These are phyloP conservation scores for Amanita rimosa DNA, from an alignment of 768 basidiomycete species.

Conservation along the genomic window DNA sequence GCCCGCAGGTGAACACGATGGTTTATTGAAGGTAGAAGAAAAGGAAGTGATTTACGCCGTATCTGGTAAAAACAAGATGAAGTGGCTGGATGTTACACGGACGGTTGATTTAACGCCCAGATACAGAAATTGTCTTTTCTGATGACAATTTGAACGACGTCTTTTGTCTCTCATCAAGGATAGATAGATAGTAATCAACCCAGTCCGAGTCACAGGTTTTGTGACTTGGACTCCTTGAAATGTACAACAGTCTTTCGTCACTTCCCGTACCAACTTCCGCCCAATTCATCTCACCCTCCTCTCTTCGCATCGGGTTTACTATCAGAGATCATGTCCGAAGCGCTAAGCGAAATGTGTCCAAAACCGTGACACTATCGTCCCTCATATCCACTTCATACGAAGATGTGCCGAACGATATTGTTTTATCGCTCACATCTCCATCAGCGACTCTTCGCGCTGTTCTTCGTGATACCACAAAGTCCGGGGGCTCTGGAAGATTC, in stretches of 20 bases:
- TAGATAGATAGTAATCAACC: no score
- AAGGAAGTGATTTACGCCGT: no score
- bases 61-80: no score
- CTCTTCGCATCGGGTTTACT: conserved; percentile 32
- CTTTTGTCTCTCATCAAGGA: no score
- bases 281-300: conserved; percentile 20
- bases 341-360: conserved; percentile 30
- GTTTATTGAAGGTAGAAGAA: no score
- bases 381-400: conserved; percentile 17
- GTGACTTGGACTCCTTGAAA: no score
- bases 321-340: conserved; percentile 42
- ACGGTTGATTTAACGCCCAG: no score
- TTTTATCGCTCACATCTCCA: conserved; percentile 25
- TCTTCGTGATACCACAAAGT: conserved; percentile 26
- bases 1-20: no score
- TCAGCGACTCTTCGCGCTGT: conserved; percentile 27
- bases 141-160: no score
- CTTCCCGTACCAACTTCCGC: conserved; percentile 26
- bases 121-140: no score
- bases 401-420: conserved; percentile 28
- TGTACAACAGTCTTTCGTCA: conserved; percentile 29
- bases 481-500: conserved; percentile 30
- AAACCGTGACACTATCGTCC: conserved; percentile 16
- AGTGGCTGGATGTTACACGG: no score
- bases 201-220: no score